A percentile compares a stretch with the other conserved stretches of the same genome.
Conservation (phyloP, 768 basidiomycete genomes). For the Podaxis pistillaris region DNA sequence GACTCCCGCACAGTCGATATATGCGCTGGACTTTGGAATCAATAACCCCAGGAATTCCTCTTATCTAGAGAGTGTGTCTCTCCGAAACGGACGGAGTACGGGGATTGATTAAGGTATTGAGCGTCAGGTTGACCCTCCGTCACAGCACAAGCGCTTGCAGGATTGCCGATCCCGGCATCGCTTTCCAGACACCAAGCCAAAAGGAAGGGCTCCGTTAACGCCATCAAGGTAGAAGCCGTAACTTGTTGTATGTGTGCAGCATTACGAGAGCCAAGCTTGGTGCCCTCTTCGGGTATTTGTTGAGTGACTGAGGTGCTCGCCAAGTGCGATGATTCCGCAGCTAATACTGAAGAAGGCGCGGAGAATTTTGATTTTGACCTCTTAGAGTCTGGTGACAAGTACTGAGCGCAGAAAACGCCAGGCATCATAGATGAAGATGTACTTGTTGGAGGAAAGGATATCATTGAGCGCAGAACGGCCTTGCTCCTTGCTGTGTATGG, state of each 20-base stretch:
- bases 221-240: slow-evolving; percentile 39
- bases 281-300: neutral
- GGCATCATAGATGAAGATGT: neutral
- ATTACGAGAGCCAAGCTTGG: slow-evolving; percentile 1
- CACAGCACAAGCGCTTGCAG: neutral
- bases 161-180: neutral
- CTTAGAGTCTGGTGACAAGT: neutral
- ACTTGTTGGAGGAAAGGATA: slow-evolving; percentile 25
- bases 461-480: slow-evolving; percentile 28
- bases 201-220: slow-evolving; percentile 41
- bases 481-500: slow-evolving; percentile 28
- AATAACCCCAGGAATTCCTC: slow-evolving; percentile 8
- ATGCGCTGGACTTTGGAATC: neutral
- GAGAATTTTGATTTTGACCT: neutral
- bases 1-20: neutral
- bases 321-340: neutral
- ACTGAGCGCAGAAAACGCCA: neutral
- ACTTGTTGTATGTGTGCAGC: slow-evolving; percentile 25
- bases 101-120: neutral
- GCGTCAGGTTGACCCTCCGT: neutral
- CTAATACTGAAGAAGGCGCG: neutral
- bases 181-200: slow-evolving; percentile 35
- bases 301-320: neutral
- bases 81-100: neutral
- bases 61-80: neutral